Evolutionary conservation across 1,139 yeast species (phyloP).

Genomic region (Blastobotrys arbuscula): DNA sequence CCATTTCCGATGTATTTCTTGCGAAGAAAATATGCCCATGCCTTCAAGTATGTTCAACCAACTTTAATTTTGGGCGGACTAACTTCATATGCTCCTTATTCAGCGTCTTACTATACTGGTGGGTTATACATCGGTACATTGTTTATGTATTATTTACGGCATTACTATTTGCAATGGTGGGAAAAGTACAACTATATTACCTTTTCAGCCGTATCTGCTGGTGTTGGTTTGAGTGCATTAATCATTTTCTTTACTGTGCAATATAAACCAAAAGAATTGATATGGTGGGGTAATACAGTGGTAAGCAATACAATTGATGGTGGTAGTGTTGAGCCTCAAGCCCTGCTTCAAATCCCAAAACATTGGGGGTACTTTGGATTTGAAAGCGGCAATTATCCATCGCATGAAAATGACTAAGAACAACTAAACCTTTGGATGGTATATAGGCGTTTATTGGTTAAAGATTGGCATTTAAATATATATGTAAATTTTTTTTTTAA

Average conservation of each 20-base stretch:
- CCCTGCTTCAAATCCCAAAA: slow-evolving; percentile 25
- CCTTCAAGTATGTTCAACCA: slow-evolving; percentile 11
- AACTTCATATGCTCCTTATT: slow-evolving; percentile 9
- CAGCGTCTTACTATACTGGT: slow-evolving; percentile 12
- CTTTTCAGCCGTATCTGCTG: slow-evolving; percentile 51
- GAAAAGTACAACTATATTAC: slow-evolving; percentile 58
- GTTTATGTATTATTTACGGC: slow-evolving; percentile 14
- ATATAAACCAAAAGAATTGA: slow-evolving; percentile 32
- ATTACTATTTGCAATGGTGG: slow-evolving; percentile 46
- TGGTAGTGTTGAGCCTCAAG: slow-evolving; percentile 34
- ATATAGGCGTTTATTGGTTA: too few species aligned
- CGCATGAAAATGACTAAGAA: background rate
- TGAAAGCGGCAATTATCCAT: slow-evolving; percentile 22
- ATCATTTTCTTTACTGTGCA: slow-evolving; percentile 52
- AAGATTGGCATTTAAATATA: too few species aligned
- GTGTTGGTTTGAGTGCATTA: slow-evolving; percentile 52
- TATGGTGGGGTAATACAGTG: slow-evolving; percentile 58
- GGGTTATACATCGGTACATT: slow-evolving; percentile 13
- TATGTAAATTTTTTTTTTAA: too few species aligned
- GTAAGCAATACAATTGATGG: slow-evolving; percentile 42
- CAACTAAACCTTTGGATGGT: too few species aligned
- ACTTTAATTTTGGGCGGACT: slow-evolving; percentile 11
- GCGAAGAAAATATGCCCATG: background rate
- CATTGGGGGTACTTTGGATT: slow-evolving; percentile 47
- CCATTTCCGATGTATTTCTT: slow-evolving; percentile 12